Percentiles rank a stretch among this genome's conserved stretches.
phyloP scores from a whole-genome alignment of 169 alveolate genomes.

The Plasmodium berghei region DNA sequence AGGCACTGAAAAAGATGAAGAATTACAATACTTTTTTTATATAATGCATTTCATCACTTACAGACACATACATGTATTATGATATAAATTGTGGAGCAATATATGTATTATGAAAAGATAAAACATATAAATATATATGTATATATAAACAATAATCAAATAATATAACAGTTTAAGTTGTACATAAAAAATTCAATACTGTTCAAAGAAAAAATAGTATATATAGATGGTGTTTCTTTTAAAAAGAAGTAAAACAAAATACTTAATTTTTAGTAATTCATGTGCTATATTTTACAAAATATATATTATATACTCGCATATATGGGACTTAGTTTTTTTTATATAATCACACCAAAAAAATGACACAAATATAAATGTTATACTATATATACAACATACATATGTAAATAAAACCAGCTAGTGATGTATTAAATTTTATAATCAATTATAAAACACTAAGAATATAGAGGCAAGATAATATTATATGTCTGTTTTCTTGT shows the following conservation, averaged over 20 bases:
- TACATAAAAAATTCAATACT: neutral
- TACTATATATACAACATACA: neutral
- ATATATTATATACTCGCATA: neutral
- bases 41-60: no score
- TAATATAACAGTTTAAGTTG: neutral
- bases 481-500: neutral
- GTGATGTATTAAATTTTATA: conserved; percentile 7
- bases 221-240: neutral
- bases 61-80: neutral
- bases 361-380: neutral
- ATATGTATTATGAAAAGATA: neutral
- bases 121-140: conserved; percentile 5
- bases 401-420: neutral
- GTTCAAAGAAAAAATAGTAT: neutral
- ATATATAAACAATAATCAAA: conserved; percentile 4
- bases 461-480: neutral
- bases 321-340: neutral
- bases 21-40: conserved; percentile 1
- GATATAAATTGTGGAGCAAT: neutral
- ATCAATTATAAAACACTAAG: conserved; percentile 18
- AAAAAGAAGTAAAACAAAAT: neutral
- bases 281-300: no score
- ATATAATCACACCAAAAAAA: conserved; percentile 7
- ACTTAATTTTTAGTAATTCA: no score
- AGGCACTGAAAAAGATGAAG: neutral